phyloP scores from a whole-genome alignment of 179 eudicot genomes.

The Sideroxylon spinosum region DNA sequence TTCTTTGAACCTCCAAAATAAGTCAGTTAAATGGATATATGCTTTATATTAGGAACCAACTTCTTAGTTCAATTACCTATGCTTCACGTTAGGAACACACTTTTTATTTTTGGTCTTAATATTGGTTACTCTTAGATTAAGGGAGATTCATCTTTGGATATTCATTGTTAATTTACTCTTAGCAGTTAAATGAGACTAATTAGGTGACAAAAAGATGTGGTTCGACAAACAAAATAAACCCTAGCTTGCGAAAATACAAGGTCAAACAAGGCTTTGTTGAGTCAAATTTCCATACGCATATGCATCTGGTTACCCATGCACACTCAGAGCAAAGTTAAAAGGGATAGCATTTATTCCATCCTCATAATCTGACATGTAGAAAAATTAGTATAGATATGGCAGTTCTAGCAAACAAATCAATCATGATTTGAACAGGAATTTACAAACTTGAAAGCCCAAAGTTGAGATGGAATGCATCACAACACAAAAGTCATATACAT shows the following conservation, averaged over 20 bases:
- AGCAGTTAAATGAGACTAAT: not conserved
- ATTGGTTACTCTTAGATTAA: not conserved
- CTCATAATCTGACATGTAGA: not conserved
- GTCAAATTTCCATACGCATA: not conserved
- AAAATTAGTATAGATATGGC: not conserved
- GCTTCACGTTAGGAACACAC: not conserved
- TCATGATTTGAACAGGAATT: conserved; percentile 8
- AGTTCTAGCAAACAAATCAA: not conserved
- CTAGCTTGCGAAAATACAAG: not conserved
- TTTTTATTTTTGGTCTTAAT: not conserved
- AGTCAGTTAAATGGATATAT: not conserved
- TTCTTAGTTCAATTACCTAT: too few relatives aligned
- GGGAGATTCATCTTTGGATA: not conserved
- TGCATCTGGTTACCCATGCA: not conserved
- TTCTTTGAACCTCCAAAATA: not conserved
- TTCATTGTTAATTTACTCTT: too few relatives aligned
- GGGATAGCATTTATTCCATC: not conserved
- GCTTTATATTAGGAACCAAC: not conserved
- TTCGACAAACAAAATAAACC: not conserved
- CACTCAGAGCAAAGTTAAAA: not conserved
- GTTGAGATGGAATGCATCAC: conserved; percentile 6
- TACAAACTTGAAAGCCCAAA: not conserved
- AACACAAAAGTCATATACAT: not conserved
- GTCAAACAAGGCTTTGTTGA: not conserved
- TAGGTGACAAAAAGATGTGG: not conserved